Percentiles rank a stretch among this genome's conserved stretches.
Evolutionary conservation across 1,284 basidiomycete genomes (phyloP).

Genomic region (Naganishia sp.): DNA sequence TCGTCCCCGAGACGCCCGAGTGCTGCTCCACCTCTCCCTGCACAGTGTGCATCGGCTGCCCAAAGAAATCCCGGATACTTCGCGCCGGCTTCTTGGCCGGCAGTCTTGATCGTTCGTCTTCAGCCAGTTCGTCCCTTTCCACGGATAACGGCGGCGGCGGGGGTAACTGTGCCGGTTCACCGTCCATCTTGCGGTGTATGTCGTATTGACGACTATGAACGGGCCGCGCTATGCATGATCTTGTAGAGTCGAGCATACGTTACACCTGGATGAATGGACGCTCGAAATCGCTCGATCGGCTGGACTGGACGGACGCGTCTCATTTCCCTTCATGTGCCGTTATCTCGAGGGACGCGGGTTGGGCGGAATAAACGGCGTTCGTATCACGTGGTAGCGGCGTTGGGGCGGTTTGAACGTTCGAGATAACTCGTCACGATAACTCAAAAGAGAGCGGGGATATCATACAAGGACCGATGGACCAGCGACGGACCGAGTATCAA

Average conservation of each 20-base stretch:
- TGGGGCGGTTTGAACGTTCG: no score
- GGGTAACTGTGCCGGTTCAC: neutral
- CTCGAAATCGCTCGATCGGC: conserved; percentile 5
- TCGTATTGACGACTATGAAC: no score
- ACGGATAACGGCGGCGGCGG: neutral
- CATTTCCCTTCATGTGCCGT: neutral
- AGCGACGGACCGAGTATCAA: no score
- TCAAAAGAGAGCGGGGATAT: no score
- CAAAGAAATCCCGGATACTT: conserved; percentile 18
- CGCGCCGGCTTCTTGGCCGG: neutral
- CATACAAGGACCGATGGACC: no score
- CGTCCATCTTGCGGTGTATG: neutral
- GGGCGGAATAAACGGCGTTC: no score
- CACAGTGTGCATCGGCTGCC: neutral
- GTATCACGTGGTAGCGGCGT: no score
- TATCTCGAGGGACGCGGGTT: no score
- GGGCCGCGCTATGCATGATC: neutral
- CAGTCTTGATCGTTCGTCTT: neutral
- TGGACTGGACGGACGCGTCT: neutral
- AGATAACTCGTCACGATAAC: no score
- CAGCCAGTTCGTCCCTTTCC: neutral
- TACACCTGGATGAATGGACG: no score
- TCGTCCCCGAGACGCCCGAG: neutral
- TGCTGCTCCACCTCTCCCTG: neutral
- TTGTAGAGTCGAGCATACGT: neutral